Conservation (phyloP, 305 asterid species). For the Solanum hybrid region DNA sequence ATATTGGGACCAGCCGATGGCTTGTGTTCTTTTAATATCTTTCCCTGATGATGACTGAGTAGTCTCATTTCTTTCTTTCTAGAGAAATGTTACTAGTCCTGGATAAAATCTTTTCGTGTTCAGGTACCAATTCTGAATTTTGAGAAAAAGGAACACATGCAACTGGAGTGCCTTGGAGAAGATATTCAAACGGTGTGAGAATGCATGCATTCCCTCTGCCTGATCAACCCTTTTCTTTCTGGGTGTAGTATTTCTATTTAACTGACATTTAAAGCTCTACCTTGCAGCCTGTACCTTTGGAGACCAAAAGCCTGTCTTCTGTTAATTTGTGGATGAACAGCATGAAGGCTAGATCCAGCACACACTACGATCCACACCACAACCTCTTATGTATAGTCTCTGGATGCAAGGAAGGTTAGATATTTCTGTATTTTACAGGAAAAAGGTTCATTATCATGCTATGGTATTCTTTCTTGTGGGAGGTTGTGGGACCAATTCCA, state of each 20-base stretch:
- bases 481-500: background rate
- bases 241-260: background rate
- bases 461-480: background rate
- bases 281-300: constrained; percentile 70
- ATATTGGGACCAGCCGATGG: background rate
- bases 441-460: background rate
- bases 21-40: background rate
- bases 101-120: constrained; percentile 8
- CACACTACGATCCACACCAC: constrained; percentile 92
- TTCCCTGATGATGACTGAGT: background rate
- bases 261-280: constrained; percentile 9
- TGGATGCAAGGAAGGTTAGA: constrained; percentile 68
- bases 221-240: background rate
- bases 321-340: constrained; percentile 94
- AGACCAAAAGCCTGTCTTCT: constrained; percentile 52
- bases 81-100: background rate
- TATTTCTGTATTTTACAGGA: background rate
- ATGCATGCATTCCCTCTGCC: constrained; percentile 12
- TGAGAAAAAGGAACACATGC: constrained; percentile 69
- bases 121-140: constrained; percentile 67
- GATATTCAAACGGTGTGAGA: constrained; percentile 59
- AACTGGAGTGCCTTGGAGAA: constrained; percentile 58
- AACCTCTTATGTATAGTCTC: constrained; percentile 68
- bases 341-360: constrained; percentile 71
- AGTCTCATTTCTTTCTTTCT: constrained; percentile 6